phyloP scores from a whole-genome alignment of 768 basidiomycete genomes.

The Boletus reticulatus region DNA sequence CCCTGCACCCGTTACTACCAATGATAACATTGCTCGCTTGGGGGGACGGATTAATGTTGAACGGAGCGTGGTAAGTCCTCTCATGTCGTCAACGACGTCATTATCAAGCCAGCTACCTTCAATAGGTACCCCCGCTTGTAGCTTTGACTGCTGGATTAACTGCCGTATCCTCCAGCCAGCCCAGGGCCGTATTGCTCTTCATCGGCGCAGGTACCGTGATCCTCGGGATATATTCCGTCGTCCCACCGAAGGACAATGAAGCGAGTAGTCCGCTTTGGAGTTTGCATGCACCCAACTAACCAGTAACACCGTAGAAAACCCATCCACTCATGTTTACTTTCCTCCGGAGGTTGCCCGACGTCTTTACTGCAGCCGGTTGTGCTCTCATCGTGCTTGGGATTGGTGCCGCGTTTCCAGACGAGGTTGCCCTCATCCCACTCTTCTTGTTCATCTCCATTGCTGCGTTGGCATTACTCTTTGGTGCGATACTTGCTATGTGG shows the following conservation, averaged over 20 bases:
- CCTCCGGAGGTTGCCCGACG: background rate
- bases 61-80: background rate
- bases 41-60: background rate
- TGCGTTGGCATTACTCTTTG: background rate
- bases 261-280: background rate
- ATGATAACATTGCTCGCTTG: background rate
- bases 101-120: too few relatives aligned
- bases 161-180: background rate
- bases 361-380: background rate
- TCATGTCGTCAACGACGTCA: too few relatives aligned
- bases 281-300: too few relatives aligned
- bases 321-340: background rate
- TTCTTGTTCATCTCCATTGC: background rate
- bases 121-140: too few relatives aligned
- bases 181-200: background rate
- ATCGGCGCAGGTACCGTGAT: background rate
- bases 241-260: background rate
- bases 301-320: background rate
- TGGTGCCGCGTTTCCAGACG: background rate
- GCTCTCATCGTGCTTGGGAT: background rate
- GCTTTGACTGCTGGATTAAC: background rate
- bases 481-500: background rate
- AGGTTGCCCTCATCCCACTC: background rate
- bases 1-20: background rate
- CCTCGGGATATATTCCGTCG: background rate